Evolutionary conservation across 2,329 filamentous ascomycete genomes (phyloP), one percentile per base, ranked within the genome.

Genomic region (Diaporthe vexans): DNA sequence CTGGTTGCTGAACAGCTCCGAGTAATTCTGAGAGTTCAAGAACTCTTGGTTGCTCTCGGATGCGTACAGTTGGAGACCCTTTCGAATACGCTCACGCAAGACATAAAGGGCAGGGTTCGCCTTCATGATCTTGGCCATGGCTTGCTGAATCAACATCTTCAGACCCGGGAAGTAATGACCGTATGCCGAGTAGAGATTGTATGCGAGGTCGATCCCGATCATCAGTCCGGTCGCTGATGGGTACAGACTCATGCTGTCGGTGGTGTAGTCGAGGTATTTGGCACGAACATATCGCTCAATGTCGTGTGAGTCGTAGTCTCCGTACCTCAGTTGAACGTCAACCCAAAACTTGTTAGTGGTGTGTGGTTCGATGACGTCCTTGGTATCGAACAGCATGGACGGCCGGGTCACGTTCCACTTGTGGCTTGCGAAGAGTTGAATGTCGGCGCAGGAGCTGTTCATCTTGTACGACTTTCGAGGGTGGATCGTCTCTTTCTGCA

Each of bases 101-200:
- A 99, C 97, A 82, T 98, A 99, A 43, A 99, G 86, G 3, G 97
- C 97, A 21, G 97, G 97, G 81, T 99, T 99, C 51, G 97, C 96
- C 86, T 99, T 99, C 97, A 99, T 99, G 82, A 99, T 92, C 91
- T 99, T 99, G 65, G 95, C 95, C 97, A 99, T 99, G 8, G 97
- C 97, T 83, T 98, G 96, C 84, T 99, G 97, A 35, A 99, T 88
- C 33, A 99, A 90, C 63, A 95, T 94, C 88, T 99, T 99, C 76
- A 99, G 86, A 81, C 97, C 97, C 63, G 97, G 97, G 91, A 99
- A 99, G 87, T 98, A 99, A 86, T 98, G 96, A 69, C 97, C 97
- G 79, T 98, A 99, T 0, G 97, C 97, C 10, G 97, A 98, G 87
- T 98, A 98, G 54, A 99, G 86, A 83, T 99, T 99, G 89, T 99